Base-by-base conservation (phyloP, 202 grass and related monocot species). In the Cymbopogon flexuosus region DNA sequence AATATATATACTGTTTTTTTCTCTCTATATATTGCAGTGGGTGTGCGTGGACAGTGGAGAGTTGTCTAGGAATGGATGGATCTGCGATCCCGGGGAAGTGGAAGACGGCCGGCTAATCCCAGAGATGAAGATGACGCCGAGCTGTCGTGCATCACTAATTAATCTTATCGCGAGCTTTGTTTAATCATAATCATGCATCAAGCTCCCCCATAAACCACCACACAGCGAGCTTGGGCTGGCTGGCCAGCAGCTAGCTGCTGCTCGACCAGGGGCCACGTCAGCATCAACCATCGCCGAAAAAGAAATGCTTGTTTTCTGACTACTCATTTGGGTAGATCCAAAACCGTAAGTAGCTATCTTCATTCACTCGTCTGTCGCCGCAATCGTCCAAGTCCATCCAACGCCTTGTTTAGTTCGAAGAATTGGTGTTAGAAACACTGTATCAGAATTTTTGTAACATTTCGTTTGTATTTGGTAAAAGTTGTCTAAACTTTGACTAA, bases 271-370 rank as follows among this genome's bases (percentile, higher is more conserved):
- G 72, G 3, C 83, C 83, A 82, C 73, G 35, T 82, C 87, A 66
- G 73, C 83, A 82, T 66, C 86, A 73, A 62, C 83, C 9, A 52
- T 16, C 21, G 54, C 18, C 1, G 43, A 31, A 62, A 80, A 67
- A 59, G 70, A 84, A 76, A 63, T 34, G 19, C 5, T 34, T 65
- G 15, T 21, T 7, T 31, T 22, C n/a, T 60, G 39, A 47, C 30
- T 60, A 49, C 31, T 41, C 10, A 23, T 67, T 15, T 0, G 3
- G 67, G 45, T 72, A 45, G 22, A n/a, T 62, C 83, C 87, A 73
- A 85, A 89, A 60, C 83, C 9, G 51, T 67, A n/a, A n/a, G n/a
- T n/a, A 62, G 83, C 78, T 62, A 21, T 82, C 82, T 43, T 8
- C 7, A 11, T 66, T 79, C 62, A 10, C 33, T 27, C 9, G 24